Evolutionary conservation across 306 rosid species (phyloP), one percentile per base, ranked within the genome.

Genomic region (Datisca glomerata): DNA sequence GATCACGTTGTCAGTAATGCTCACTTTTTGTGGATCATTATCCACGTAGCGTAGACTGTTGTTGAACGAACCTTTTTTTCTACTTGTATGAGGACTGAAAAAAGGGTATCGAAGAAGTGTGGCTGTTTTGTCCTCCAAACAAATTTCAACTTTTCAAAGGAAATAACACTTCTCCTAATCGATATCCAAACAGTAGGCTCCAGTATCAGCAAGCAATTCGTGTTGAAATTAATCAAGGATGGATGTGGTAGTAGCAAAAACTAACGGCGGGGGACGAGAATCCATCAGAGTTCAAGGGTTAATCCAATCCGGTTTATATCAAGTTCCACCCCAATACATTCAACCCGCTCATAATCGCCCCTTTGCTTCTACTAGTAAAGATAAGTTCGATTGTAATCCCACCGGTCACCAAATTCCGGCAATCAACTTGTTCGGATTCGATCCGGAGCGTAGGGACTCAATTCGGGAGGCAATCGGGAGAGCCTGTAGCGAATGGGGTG

Each of bases 401-500:
- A 1, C 49, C 43, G 5, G 31, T 51, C 7, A 36, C 20, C 29
- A 17, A 29, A 20, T 83, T 7, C 97, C 97, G 0, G 22, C 36
- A 2, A 42, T 89, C 66, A 41, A 72, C 55, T 64, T 89, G 5
- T 59, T 12, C 24, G 41, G 50, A 1, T 74, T 76, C 45, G 76
- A 74, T 58, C 71, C 83, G 43, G 37, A 23, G 20, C 66, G 4
- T 8, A 53, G 49, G 14, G 33, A 28, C 11, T 33, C 78, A 1
- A 53, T 71, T 61, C 70, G 53, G 2, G 46, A 56, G 4, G 23
- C 73, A 20, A 63, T 83, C 58, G 56, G 35, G 5, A 35, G 45
- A 9, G 97, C 85, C 49, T 83, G 83, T 60, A 45, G 56, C 0
- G 65, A 77, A 58, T 89, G 93, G 93, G 93, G 97, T 27, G 93